phyloP scores from a whole-genome alignment of 2,329 filamentous ascomycete genomes.

The Colletotrichum sp. region DNA sequence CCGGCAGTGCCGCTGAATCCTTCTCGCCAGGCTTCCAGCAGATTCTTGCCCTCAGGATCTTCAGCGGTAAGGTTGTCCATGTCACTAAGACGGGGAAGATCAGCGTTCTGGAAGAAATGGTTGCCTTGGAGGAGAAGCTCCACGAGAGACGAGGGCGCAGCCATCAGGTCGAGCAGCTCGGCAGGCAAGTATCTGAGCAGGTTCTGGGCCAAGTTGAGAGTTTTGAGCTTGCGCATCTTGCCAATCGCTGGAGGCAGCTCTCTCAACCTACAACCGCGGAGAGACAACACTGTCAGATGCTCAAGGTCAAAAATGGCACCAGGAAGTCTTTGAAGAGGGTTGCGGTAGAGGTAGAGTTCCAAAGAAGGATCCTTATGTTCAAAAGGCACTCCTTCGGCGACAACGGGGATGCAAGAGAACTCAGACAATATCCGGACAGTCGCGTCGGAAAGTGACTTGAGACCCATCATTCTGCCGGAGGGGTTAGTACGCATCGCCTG shows the following conservation, averaged over 20 bases:
- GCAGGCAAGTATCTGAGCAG: constrained; percentile 63
- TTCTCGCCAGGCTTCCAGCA: background rate
- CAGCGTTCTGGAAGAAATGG: constrained; percentile 52
- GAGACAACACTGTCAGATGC: constrained; percentile 67
- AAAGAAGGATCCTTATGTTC: constrained; percentile 63
- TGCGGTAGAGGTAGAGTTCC: constrained; percentile 66
- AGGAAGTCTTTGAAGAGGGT: constrained; percentile 62
- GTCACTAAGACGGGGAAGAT: background rate
- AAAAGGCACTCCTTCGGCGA: constrained; percentile 63
- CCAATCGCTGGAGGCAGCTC: constrained; percentile 66
- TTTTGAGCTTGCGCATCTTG: constrained; percentile 61
- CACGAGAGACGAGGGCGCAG: constrained; percentile 47
- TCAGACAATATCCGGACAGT: constrained; percentile 62
- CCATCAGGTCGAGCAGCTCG: constrained; percentile 65
- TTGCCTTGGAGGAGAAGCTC: constrained; percentile 67
- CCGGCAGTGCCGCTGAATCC: constrained; percentile 21
- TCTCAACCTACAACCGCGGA: constrained; percentile 67
- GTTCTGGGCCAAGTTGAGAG: constrained; percentile 73
- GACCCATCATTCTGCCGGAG: constrained; percentile 42
- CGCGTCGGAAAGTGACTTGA: constrained; percentile 60
- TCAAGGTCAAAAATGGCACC: constrained; percentile 65
- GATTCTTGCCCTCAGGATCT: constrained; percentile 5
- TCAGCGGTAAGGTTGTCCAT: constrained; percentile 25
- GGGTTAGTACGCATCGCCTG: background rate
- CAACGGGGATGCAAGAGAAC: constrained; percentile 58